Evolutionary conservation across 768 basidiomycete species (phyloP), one percentile per base, ranked within the genome.

Genomic region (Pulveroboletus sp.): DNA sequence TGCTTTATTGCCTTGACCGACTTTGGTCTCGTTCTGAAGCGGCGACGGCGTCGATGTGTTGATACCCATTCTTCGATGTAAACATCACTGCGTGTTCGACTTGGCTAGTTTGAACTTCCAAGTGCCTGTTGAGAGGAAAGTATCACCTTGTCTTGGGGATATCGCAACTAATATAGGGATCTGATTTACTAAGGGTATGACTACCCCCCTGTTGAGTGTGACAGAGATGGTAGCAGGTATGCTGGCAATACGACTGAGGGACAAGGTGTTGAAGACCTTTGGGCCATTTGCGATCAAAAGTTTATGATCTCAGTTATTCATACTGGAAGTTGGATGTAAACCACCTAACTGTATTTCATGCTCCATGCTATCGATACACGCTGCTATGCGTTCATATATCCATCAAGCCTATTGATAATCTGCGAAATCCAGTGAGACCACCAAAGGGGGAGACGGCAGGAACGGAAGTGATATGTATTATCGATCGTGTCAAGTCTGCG

Each of bases 51-150:
- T 84, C 85, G 63, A 84, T 81, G 62, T 76, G 83, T 65, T 59
- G 79, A 74, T 93, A 93, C 4, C 90, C 92, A 39, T 73, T 71
- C 62, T 75, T 82, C 56, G 94, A 70, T 1, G 91, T 90, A 57
- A 72, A 73, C 57, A 82, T 78, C 47, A 93, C 90, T 18, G 91
- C 90, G 36, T 78, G 69, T 57, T 81, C 80, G 49, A 91, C 89
- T 35, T n/a, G n/a, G n/a, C n/a, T n/a, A n/a, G n/a, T n/a, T n/a
- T n/a, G n/a, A n/a, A n/a, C n/a, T n/a, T n/a, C n/a, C n/a, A n/a
- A n/a, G n/a, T n/a, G n/a, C 86, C 84, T 83, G 46, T 21, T 40
- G 39, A 2, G n/a, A 46, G 31, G 37, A 15, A 13, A 48, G 30
- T 10, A 39, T 33, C 21, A n/a, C n/a, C n/a, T n/a, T n/a, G n/a